Base-by-base conservation (phyloP, 306 rosid species). In the Sphenostylis stenocarpa region DNA sequence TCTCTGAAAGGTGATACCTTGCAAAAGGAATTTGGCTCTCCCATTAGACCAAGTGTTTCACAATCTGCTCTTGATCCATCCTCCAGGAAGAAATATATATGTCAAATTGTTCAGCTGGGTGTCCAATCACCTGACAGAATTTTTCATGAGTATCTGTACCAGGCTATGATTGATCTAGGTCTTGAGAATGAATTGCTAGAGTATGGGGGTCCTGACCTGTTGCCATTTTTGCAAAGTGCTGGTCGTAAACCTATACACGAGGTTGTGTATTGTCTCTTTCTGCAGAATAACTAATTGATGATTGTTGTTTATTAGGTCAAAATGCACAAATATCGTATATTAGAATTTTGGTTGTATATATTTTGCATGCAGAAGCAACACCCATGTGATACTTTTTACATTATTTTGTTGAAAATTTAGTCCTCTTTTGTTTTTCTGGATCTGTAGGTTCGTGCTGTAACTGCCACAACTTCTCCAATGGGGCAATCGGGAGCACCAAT, bases 51-150 rank as follows among this genome's bases (percentile, higher is more conserved):
- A 80, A 84, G 84, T 49, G 82, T 91, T 82, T 81, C 91, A 44
- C 86, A 77, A 73, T 85, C 90, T 44, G 74, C 83, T 72, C 96
- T 93, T 78, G 97, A 92, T 88, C 91, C 77, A 65, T 88, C 90
- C 55, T 92, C 97, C 56, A 84, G 88, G 70, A 92, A 84, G 63
- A 91, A 85, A 84, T 92, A 88, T 84, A 92, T 91, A 62, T 76
- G 87, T 81, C 99, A 95, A 93, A 91, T 92, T 79, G 97, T 92
- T 72, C 98, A 92, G 84, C 97, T 95, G 76, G 96, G 97, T 73
- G 91, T 95, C 75, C 97, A 92, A 78, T 95, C 97, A 15, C 87
- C 97, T 20, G 99, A 95, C 84, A 90, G 85, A 87, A 69, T 92
- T 72, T 95, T 95, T 86, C 99, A 88, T 1, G 90, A 91, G 85